Conservation (phyloP, 768 basidiomycete genomes). For the Hericium erinaceus region DNA sequence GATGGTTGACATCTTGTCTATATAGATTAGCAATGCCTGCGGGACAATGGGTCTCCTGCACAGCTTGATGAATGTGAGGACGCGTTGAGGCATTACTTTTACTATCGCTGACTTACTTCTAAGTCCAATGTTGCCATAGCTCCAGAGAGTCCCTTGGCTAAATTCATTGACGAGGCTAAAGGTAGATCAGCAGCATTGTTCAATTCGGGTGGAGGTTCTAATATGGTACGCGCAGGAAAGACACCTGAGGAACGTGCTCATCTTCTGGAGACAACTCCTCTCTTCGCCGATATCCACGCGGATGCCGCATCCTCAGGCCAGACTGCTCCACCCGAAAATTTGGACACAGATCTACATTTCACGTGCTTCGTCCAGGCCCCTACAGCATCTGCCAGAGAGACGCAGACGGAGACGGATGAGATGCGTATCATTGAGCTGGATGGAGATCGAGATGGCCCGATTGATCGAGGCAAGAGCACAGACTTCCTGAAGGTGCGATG, state of each 20-base stretch:
- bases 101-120: background rate
- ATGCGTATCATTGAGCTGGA: conserved; percentile 74
- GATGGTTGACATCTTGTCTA: background rate
- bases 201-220: background rate
- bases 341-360: conserved; percentile 77
- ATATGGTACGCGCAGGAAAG: conserved; percentile 34
- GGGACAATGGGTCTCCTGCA: conserved; percentile 22
- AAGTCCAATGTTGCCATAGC: conserved; percentile 50
- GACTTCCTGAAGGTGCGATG: conserved; percentile 47
- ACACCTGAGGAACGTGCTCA: conserved; percentile 67
- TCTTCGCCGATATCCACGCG: conserved; percentile 73
- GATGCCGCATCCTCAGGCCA: conserved; percentile 65
- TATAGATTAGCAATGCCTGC: conserved; percentile 25
- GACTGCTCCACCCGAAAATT: conserved; percentile 47
- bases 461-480: conserved; percentile 63
- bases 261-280: conserved; percentile 61
- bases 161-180: conserved; percentile 58
- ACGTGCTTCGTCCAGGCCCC: conserved; percentile 77
- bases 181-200: conserved; percentile 26
- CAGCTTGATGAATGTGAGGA: conserved; percentile 64
- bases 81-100: background rate
- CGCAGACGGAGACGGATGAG: conserved; percentile 13
- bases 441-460: conserved; percentile 65
- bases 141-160: conserved; percentile 50
- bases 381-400: conserved; percentile 26